Conservation (phyloP, 2,329 filamentous ascomycete species). For the Penicillium decumbens region DNA sequence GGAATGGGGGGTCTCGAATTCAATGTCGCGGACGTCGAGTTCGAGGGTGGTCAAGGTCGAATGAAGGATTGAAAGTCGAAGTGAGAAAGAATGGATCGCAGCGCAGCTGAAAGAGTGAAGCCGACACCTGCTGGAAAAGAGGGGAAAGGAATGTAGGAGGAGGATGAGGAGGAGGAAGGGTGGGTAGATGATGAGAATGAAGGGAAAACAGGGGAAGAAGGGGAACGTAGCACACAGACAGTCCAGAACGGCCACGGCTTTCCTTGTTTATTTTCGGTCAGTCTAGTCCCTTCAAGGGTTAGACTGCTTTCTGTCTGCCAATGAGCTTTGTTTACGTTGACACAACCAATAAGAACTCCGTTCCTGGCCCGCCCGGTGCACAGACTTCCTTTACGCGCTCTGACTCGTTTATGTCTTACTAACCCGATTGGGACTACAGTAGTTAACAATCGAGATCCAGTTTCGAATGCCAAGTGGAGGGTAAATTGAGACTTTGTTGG, state of each 20-base stretch:
- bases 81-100: conserved; percentile 47
- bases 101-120: conserved; percentile 63
- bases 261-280: conserved; percentile 15
- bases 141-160: conserved; percentile 24
- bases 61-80: conserved; percentile 13
- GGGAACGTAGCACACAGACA: conserved; percentile 3
- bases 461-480: too few species aligned
- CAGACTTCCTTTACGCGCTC: not conserved
- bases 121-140: conserved; percentile 46
- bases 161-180: not conserved
- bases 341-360: conserved; percentile 8
- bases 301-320: conserved; percentile 31
- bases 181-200: conserved; percentile 17
- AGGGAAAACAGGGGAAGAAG: conserved; percentile 24
- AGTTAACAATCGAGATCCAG: too few species aligned
- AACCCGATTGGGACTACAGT: too few species aligned
- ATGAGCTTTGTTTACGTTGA: conserved; percentile 48
- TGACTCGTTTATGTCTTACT: conserved; percentile 3
- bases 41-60: conserved; percentile 9
- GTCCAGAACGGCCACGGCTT: not conserved
- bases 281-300: conserved; percentile 30
- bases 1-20: conserved; percentile 11
- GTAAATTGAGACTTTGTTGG: too few species aligned
- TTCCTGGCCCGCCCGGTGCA: conserved; percentile 10
- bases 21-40: conserved; percentile 8